Base-by-base conservation (phyloP, 352 stramenopile genomes). In the Phytophthora sansomeana region DNA sequence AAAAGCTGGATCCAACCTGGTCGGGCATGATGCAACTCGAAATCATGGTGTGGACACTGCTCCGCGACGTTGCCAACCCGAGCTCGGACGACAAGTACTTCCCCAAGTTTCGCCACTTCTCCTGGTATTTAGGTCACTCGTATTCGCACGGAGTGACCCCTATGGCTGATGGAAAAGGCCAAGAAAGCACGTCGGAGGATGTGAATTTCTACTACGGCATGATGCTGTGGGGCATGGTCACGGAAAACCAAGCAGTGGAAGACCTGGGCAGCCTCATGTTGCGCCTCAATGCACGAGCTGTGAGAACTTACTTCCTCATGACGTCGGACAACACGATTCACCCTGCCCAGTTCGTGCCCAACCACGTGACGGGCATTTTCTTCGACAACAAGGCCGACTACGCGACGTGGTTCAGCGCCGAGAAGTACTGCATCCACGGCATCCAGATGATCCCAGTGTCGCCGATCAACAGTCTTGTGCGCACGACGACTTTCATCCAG, bases 201-300 rank as follows among this genome's bases (percentile, higher is more conserved):
- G 76, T 91, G 50, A 94, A 94, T 59, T 91, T 94, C 47, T 78
- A 70, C 69, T 94, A 94, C 60, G 85, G 78, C 46, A 91, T 94
- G 80, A 89, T 81, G 79, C 36, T 94, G 24, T 94, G 81, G 80
- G 83, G 85, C 14, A 72, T 87, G 41, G 82, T 83, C 21, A 83
- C 74, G 6, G 74, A 65, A 11, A 84, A 91, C 61, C 69, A 81
- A 46, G 73, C 67, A 0, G 75, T 93, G 2, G 83, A 91, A 64
- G 77, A 89, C 33, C 71, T 94, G 4, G 86, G 83, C n/a, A 91
- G 79, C 32, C 72, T 94, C 33, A 91, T 94, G 80, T 56, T 92
- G 33, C 82, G 82, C 38, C 62, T 94, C 44, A 83, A 94, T 30
- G 86, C 84, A 24, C 83, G 72, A 33, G 74, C 67, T 10, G 65